Evolutionary conservation across 1,284 basidiomycete species (phyloP).

Genomic region (Inonotus obliquus): DNA sequence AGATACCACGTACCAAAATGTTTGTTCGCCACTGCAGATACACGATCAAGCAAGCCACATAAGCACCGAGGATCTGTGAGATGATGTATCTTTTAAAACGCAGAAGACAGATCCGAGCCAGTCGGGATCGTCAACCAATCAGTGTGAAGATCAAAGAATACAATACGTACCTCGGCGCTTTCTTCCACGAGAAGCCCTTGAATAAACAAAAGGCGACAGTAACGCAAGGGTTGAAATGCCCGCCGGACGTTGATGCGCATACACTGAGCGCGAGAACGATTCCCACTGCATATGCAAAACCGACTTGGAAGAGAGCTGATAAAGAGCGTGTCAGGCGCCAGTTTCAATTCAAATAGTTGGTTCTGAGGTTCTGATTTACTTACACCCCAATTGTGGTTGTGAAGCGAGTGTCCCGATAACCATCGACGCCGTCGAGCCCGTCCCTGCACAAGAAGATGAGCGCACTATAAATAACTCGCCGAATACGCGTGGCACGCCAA

Average conservation of each 20-base stretch:
- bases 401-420: slow-evolving; percentile 46
- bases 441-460: slow-evolving; percentile 33
- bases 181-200: slow-evolving; percentile 49
- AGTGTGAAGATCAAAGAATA: too few species aligned
- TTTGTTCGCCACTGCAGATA: slow-evolving; percentile 59
- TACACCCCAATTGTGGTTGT: slow-evolving; percentile 45
- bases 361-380: slow-evolving; percentile 24
- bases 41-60: slow-evolving; percentile 52
- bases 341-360: neutral
- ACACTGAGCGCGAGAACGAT: slow-evolving; percentile 55
- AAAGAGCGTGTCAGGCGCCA: neutral
- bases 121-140: neutral
- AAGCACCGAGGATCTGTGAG: slow-evolving; percentile 59
- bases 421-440: slow-evolving; percentile 54
- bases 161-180: slow-evolving; percentile 46
- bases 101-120: neutral
- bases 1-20: slow-evolving; percentile 33
- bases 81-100: slow-evolving; percentile 46
- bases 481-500: neutral
- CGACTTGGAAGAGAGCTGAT: slow-evolving; percentile 55
- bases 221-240: slow-evolving; percentile 61
- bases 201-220: slow-evolving; percentile 52
- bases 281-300: slow-evolving; percentile 59
- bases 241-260: slow-evolving; percentile 51
- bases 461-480: slow-evolving; percentile 5